Base-by-base conservation (phyloP, 2,329 filamentous ascomycete genomes). In the Gremmenia infestans region DNA sequence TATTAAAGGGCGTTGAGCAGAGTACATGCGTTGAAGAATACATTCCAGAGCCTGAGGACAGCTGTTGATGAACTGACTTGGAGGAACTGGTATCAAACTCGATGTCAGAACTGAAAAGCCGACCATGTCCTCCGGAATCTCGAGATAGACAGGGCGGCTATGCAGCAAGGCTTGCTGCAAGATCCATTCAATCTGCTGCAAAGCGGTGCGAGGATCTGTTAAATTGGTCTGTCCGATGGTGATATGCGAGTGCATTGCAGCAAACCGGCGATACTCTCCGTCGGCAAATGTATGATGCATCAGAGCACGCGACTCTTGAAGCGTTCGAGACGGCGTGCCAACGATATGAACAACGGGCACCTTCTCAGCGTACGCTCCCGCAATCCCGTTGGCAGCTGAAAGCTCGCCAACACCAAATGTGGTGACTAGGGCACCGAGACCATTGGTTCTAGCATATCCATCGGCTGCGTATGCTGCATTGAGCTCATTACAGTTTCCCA, bases 201-300 rank as follows among this genome's bases (percentile, higher is more conserved):
- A 25, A 25, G 23, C 23, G 7, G 23, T 7, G 23, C 23, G 23
- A 25, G 23, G 23, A 25, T 25, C 23, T 25, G 3, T 25, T 25
- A 25, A 5, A 25, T 25, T 25, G 23, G 23, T 25, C 23, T 25
- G 23, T 19, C 19, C 19, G 19, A 19, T 19, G 23, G 23, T 7
- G 23, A 25, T 35, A 22, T 81, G 71, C 45, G 79, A 74, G 69
- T 79, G 88, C 86, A 95, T 94, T 67, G 88, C 81, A 63, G 83
- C 79, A 71, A 94, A 95, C 51, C 89, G 87, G 57, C 86, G 83
- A 71, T 88, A 93, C 72, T 93, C 86, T 55, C 89, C 86, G 63
- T 89, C 87, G 56, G 82, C 85, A 1, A 89, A 80, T 0, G 86
- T 87, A 70, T 89, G 86, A 68, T 89, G 86, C 52, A 82, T 69